Base-by-base conservation (phyloP, 2,329 filamentous ascomycete genomes). In the Sporothrix humicola region DNA sequence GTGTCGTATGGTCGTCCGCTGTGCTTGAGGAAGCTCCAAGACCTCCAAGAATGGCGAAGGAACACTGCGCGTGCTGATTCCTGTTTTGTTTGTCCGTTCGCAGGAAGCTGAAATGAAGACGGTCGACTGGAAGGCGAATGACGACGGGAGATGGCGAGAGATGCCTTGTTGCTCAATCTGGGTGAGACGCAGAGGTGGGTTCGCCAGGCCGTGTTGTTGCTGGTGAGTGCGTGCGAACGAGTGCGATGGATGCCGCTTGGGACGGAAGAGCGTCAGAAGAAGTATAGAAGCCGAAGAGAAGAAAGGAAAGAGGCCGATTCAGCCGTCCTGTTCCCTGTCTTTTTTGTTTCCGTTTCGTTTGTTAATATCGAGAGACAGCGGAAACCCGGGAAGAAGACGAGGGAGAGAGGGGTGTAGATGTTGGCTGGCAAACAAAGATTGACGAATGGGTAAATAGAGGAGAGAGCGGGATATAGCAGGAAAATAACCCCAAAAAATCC, bases 11-110 rank as follows among this genome's bases (percentile, higher is more conserved):
- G 31, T n/a, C n/a, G 13, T 52, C 17, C 31, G 31, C 7, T 37
- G 31, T 37, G 7, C 31, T 37, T 37, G 31, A 37, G 31, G 20
- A 37, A 10, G 44, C 20, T 20, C 52, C 9, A 56, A 26, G 52
- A 56, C 58, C 31, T 31, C 23, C 59, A 15, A 23, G 23, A 58
- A 13, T 31, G 66, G 42, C n/a, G 31, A 61, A 52, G 13, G 23
- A 44, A 61, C 8, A 26, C 31, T 20, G 50, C 44, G 48, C 31
- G 58, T 44, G 56, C 20, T 58, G 66, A 54, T 20, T 56, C 26
- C 63, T 63, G 69, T 63, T 50, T 46, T 42, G 69, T 56, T 44
- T 63, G 48, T 69, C 61, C 61, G 61, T 66, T 66, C 61, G 66
- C 46, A 42, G 12, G 66, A 23, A 54, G 10, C 23, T 42, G 31